Evolutionary conservation across 768 basidiomycete genomes (phyloP).

Genomic region (Lactarius akahatsu): DNA sequence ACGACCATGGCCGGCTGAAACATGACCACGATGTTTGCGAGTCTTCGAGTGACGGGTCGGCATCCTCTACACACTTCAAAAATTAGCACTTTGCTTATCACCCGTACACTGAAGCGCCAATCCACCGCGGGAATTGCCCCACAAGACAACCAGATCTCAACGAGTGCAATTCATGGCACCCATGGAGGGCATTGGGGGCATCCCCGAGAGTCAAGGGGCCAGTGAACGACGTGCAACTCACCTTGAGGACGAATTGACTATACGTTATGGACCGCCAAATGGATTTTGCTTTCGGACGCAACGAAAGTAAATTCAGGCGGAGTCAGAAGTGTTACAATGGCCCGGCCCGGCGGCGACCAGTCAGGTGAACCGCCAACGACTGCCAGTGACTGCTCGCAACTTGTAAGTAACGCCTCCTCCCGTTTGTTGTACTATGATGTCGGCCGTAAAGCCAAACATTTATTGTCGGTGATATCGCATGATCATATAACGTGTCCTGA

Average conservation of each 20-base stretch:
- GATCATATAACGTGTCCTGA: conserved; percentile 58
- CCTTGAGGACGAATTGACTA: conserved; percentile 57
- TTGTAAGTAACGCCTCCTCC: conserved; percentile 24
- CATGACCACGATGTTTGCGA: conserved; percentile 98
- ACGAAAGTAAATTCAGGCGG: conserved; percentile 21
- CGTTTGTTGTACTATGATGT: conserved; percentile 45
- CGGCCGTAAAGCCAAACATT: conserved; percentile 50
- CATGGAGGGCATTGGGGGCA: conserved; percentile 29
- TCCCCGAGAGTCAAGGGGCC: conserved; percentile 23
- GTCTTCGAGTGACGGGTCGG: conserved; percentile 96
- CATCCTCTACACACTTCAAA: conserved; percentile 56
- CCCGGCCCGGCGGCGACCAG: background rate
- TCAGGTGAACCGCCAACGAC: background rate
- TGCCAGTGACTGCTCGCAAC: background rate
- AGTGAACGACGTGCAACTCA: conserved; percentile 46
- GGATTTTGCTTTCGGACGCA: conserved; percentile 17
- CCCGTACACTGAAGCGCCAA: conserved; percentile 40
- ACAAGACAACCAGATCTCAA: conserved; percentile 8
- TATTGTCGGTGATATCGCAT: conserved; percentile 60
- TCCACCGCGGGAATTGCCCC: conserved; percentile 43
- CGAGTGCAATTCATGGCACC: background rate
- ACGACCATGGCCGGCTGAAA: conserved; percentile 99
- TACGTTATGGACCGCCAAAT: conserved; percentile 11
- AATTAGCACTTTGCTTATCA: conserved; percentile 32
- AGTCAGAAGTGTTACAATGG: conserved; percentile 8